Percentiles rank a stretch among this genome's conserved stretches.
These are phyloP conservation scores for Fomitopsis pinicola DNA, from an alignment of 1,284 basidiomycete genomes.

Conservation along the genomic window DNA sequence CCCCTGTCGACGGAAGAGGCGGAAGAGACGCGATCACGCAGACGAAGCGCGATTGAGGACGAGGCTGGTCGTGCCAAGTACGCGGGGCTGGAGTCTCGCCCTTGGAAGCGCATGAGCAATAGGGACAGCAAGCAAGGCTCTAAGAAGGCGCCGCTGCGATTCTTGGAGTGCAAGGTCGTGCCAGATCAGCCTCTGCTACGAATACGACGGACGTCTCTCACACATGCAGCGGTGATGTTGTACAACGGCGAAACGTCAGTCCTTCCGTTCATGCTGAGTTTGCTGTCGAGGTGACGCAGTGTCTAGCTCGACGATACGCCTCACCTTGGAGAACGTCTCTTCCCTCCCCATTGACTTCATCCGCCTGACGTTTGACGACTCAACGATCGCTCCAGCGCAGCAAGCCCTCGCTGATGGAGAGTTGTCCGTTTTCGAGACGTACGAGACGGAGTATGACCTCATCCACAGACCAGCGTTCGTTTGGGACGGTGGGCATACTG, in stretches of 20 bases:
- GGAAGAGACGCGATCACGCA: slow-evolving; percentile 55
- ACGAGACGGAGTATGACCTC: slow-evolving; percentile 87
- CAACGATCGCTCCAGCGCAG: slow-evolving; percentile 74
- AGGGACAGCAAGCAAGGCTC: slow-evolving; percentile 24
- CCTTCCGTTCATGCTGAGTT: background rate
- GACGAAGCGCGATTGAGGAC: slow-evolving; percentile 54
- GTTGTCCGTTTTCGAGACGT: slow-evolving; percentile 78
- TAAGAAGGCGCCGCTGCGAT: slow-evolving; percentile 36
- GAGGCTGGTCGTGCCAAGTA: slow-evolving; percentile 69
- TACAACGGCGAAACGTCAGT: slow-evolving; percentile 88
- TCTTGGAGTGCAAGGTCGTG: slow-evolving; percentile 75
- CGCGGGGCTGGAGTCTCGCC: slow-evolving; percentile 63
- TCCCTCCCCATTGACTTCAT: slow-evolving; percentile 80
- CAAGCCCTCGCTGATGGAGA: slow-evolving; percentile 76
- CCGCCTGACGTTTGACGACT: slow-evolving; percentile 84
- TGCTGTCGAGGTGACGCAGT: background rate
- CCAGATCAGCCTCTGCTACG: slow-evolving; percentile 84
- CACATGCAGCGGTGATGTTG: slow-evolving; percentile 88
- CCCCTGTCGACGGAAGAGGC: slow-evolving; percentile 74
- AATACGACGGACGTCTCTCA: slow-evolving; percentile 82
- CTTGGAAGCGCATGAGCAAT: slow-evolving; percentile 44
- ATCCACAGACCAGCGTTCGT: slow-evolving; percentile 78
- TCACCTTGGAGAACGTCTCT: slow-evolving; percentile 89
- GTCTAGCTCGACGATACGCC: slow-evolving; percentile 69
- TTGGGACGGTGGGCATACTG: slow-evolving; percentile 59